Base-by-base conservation (phyloP, 2,329 filamentous ascomycete genomes). In the Davidsoniella eucalypti region DNA sequence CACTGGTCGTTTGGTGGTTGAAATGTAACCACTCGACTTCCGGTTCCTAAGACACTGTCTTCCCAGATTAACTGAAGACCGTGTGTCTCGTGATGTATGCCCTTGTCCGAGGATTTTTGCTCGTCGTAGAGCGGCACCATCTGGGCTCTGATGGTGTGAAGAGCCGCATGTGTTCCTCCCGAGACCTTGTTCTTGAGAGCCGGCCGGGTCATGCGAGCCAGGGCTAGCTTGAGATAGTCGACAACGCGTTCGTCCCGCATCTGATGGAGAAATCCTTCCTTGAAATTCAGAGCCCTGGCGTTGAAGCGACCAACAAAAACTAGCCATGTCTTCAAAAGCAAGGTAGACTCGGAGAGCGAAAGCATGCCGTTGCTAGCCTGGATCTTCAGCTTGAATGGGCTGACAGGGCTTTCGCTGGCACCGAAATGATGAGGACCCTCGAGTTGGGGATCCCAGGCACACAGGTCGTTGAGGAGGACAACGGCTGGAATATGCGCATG, bases 401-500 rank as follows among this genome's bases (percentile, higher is more conserved):
- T 54, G 43, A 50, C 29, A 18, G 51, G 51, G 52, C 48, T 52
- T 40, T 56, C 51, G 12, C 48, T 49, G 17, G 48, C 52, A 21
- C 56, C 54, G 42, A 54, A 54, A 47, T 57, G 55, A 6, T 26
- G 40, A 9, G 53, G 46, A 16, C 56, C 56, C 18, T 49, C 23
- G 10, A 47, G 48, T 21, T 33, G 39, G 10, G 54, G 55, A 39
- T 56, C 56, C 37, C 51, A 51, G 18, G 56, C 55, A 9, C 50
- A 41, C 29, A 57, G 49, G 40, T 56, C 54, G 45, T 53, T 56
- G 39, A 55, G 55, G 37, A 57, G 51, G 39, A 55, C 52, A 36
- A 51, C 43, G 26, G 54, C 49, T 17, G 51, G 49, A 16, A 56
- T 33, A 7, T 49, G 37, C 7, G 42, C 37, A 25, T 42, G 49